Base-by-base conservation (phyloP, 257 asterid species). In the Parsonsia alboflavescens region DNA sequence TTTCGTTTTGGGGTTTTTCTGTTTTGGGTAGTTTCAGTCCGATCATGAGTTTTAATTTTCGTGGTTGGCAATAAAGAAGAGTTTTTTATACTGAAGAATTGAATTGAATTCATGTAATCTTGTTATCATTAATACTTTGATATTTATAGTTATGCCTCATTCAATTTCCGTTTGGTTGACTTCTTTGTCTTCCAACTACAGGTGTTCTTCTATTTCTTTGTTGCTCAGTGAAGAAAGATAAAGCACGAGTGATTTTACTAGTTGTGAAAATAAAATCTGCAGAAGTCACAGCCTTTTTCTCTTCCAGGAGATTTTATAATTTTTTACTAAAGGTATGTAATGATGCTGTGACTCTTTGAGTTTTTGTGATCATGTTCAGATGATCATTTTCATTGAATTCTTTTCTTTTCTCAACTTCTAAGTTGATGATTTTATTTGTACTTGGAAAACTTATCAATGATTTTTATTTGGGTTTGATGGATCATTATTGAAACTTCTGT, bases 71-170 rank as follows among this genome's bases (percentile, higher is more conserved):
- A 17, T 65, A 65, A 65, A 65, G 28, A n/a, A 33, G 33, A 22
- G 54, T 56, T 42, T 58, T 45, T 41, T 26, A 41, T 42, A 48
- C 24, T 45, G 39, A 17, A 61, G 68, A 46, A 50, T 16, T 6
- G 50, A 56, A 28, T 15, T 71, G 39, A 22, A 63, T 77, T 71
- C 57, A 10, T 36, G 66, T 33, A n/a, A 41, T 65, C n/a, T 24
- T 19, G 21, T 7, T 24, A 10, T 15, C 46, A 19, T 52, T 56
- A 66, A 70, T 70, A 63, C 22, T 9, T 70, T 30, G 30, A 2
- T 6, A 50, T 70, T 50, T 48, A 54, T 54, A 3, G 15, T 53
- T 41, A 50, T 11, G 36, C 17, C 10, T 16, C 7, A 39, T 75
- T 24, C 65, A 5, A 0, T 26, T 57, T 56, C 59, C 2, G 4